A percentile compares a stretch with the other conserved stretches of the same genome.
Evolutionary conservation across 78 protist genomes (phyloP).

Genomic region (Corallochytrium limacisporum): DNA sequence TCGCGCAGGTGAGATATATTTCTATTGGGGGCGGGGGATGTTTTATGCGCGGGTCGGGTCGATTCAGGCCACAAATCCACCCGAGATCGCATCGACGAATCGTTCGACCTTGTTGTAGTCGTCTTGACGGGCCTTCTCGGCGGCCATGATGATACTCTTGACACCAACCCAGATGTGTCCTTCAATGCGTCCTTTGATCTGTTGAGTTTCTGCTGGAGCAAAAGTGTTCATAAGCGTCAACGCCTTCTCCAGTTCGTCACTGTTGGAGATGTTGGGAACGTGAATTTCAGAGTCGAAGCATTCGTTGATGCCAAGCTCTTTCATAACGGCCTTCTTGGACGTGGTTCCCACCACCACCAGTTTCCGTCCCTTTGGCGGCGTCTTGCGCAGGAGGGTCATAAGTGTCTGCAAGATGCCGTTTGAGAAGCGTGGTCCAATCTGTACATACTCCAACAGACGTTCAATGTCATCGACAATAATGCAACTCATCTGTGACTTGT

Average conservation of each 20-base stretch:
- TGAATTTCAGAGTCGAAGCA: conserved; percentile 22
- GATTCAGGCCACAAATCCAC: no score
- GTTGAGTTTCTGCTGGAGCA: background rate
- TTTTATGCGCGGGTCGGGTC: no score
- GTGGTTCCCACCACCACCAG: conserved; percentile 85
- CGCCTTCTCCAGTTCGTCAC: conserved; percentile 10
- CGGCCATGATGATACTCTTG: conserved; percentile 62
- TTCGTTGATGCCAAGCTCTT: conserved; percentile 45
- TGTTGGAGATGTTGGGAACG: conserved; percentile 24
- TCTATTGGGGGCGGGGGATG: no score
- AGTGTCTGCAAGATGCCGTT: conserved; percentile 83
- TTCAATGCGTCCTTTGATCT: background rate
- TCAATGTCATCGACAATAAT: conserved; percentile 91
- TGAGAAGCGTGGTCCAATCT: conserved; percentile 92
- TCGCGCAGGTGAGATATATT: no score
- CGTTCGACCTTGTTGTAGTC: conserved; percentile 16
- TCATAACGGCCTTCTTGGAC: conserved; percentile 22
- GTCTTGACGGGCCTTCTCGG: conserved; percentile 77
- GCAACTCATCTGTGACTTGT: conserved; percentile 73
- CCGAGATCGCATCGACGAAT: no score
- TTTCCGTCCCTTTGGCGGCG: conserved; percentile 72
- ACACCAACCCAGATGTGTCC: conserved; percentile 33
- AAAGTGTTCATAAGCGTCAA: background rate
- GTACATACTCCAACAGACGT: conserved; percentile 78
- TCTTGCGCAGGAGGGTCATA: conserved; percentile 50